These are phyloP conservation scores for Zymoseptoria brevis DNA, from an alignment of 2,329 filamentous ascomycete genomes.

Conservation along the genomic window DNA sequence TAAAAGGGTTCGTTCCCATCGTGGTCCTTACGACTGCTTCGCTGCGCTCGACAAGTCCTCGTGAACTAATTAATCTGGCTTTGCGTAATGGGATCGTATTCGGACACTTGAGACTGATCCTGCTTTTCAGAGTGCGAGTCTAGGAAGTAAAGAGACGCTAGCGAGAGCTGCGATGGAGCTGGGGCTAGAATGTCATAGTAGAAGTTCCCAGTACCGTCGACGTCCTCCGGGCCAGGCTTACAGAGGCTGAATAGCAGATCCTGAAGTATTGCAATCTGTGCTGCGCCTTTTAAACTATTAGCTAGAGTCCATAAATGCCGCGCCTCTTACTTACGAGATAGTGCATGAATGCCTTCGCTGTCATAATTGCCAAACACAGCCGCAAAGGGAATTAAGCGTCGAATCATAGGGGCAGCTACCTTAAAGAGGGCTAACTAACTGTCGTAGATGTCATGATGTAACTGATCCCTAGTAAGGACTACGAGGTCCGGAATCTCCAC, in stretches of 20 bases:
- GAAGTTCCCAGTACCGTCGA: not conserved
- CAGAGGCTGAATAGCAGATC: constrained; percentile 1
- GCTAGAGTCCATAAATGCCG: not conserved
- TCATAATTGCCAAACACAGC: constrained; percentile 2
- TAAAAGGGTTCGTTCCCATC: not conserved
- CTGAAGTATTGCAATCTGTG: not conserved
- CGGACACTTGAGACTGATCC: too few relatives aligned
- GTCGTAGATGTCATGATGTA: constrained; percentile 2
- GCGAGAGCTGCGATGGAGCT: too few relatives aligned
- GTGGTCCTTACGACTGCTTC: too few relatives aligned
- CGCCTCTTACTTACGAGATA: not conserved
- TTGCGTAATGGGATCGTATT: too few relatives aligned
- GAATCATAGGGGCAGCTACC: constrained; percentile 1
- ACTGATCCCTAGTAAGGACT: constrained; percentile 2
- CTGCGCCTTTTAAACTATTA: not conserved
- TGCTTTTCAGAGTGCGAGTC: too few relatives aligned
- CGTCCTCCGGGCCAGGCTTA: not conserved
- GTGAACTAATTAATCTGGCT: too few relatives aligned
- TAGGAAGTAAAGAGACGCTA: too few relatives aligned
- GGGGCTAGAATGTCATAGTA: too few relatives aligned
- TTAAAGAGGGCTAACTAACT: constrained; percentile 2
- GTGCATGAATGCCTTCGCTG: not conserved
- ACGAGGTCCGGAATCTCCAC: constrained; percentile 1
- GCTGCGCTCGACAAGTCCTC: too few relatives aligned
- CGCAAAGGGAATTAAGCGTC: constrained; percentile 1